Base-by-base conservation (phyloP, 176 grass and related monocot species). In the Luzula sylvatica region DNA sequence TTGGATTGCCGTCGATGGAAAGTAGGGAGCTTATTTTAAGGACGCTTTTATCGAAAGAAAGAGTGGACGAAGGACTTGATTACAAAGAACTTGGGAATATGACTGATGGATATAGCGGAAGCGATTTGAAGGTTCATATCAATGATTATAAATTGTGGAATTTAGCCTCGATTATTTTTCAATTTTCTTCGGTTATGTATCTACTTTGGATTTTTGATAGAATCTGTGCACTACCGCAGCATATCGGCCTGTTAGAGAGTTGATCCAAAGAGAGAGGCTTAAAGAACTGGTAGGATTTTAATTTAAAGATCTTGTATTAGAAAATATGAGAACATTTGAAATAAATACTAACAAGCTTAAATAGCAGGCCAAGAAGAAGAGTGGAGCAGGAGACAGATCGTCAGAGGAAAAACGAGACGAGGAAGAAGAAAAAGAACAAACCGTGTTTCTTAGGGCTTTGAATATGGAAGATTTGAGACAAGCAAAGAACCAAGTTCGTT, bases 91-190 rank as follows among this genome's bases (percentile, higher is more conserved):
- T 94, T 63, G 88, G 75, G 23, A 75, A 54, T 38, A 94, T 94
- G 53, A 94, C 88, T 52, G 88, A 94, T 73, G 88, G 88, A 28
- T 94, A 87, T 19, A 94, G 83, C 23, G 88, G 88, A 8, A 87
- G 88, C 70, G 88, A 94, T 74, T 73, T 94, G 8, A 94, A 94
- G 88, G 88, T 94, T 42, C 64, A 69, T 72, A 61, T 61, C 45
- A 65, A 50, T 49, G 4, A 54, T 35, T 20, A 41, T 68, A 15
- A 50, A 77, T 22, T 19, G 46, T 51, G 15, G 7, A 54, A 20
- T 49, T 40, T 58, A 1, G 20, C 52, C 45, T 20, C 20, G 46
- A 46, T 32, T 17, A 35, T 50, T 7, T 35, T 35, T 35, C 30
- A 35, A 35, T 35, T 35, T 35, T n/a, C n/a, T n/a, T n/a, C n/a